Evolutionary conservation across 75 land plant genomes (phyloP), one percentile per base, ranked within the genome.

Genomic region (Cryptomeria japonica): DNA sequence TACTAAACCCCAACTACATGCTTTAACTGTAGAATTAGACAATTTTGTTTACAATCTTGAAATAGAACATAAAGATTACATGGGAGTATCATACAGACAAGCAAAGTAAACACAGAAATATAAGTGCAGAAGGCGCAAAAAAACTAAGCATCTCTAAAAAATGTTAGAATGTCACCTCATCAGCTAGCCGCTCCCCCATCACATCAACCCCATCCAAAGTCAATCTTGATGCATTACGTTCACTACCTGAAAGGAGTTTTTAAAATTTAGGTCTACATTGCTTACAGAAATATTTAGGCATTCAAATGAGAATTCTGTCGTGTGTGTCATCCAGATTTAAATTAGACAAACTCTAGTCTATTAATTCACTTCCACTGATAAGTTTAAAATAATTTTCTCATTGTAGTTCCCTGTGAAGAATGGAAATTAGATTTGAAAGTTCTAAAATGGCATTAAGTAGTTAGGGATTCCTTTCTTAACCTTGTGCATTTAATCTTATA

Each of bases 141-240:
- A 82, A 82, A n/a, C 31, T n/a, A 14, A 82, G 34, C 53, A 46
- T n/a, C 13, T 46, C 51, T 28, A 82, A n/a, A n/a, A 5, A 82
- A 82, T 82, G 32, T 44, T 82, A 82, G 84, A 87, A 87, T 64
- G 79, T 53, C 16, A 96, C 99, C 99, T 97, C 99, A 28, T 96
- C 89, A 64, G 97, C 95, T 58, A 97, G 87, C 28, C 99, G 88
- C n/a, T 93, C 90, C 37, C 99, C 99, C 99, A 97, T 97, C 47
- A 95, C 94, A 88, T 97, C 99, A 87, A 97, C 96, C 85, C 99
- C 99, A 93, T 97, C 92, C 84, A 95, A 90, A 75, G 99, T 94
- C 87, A 90, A 89, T 34, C 18, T 89, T 3, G 91, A 75, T 36
- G 90, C 72, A 88, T 97, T 97, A 51, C 91, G 39, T 83, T 93